A percentile compares a stretch with the other conserved stretches of the same genome.
These are phyloP conservation scores for Metschnikowia drakensbergensis DNA, from an alignment of 805 yeast genomes.

Conservation along the genomic window DNA sequence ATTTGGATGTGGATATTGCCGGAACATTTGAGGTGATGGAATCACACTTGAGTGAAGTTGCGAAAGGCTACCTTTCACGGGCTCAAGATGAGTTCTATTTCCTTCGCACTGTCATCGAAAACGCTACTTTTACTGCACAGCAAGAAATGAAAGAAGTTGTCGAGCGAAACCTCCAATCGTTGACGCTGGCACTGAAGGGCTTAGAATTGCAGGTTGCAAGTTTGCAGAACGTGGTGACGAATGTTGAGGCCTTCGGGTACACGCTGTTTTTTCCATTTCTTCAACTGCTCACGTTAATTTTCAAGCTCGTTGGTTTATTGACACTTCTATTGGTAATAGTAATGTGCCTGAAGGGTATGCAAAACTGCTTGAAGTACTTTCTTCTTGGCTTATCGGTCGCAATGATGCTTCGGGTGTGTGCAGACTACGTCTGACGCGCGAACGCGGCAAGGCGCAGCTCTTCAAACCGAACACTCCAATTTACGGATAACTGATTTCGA, in stretches of 20 bases:
- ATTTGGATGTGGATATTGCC: neutral
- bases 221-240: slow-evolving; percentile 4
- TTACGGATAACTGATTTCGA: neutral
- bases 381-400: neutral
- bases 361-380: neutral
- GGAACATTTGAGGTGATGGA: neutral
- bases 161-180: neutral
- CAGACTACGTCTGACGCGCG: slow-evolving; percentile 1
- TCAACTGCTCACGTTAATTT: neutral
- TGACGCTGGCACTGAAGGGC: neutral
- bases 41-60: slow-evolving; percentile 1
- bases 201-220: neutral
- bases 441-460: slow-evolving; percentile 1
- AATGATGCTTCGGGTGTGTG: slow-evolving; percentile 2
- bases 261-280: neutral
- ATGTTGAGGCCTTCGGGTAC: neutral
- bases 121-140: neutral
- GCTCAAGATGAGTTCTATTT: neutral
- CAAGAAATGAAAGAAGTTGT: neutral
- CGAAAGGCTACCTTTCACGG: neutral
- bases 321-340: neutral
- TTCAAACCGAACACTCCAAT: neutral
- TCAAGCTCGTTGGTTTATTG: neutral
- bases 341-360: neutral
- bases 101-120: neutral